Evolutionary conservation across 2,329 filamentous ascomycete species (phyloP), one percentile per base, ranked within the genome.

Genomic region (Rhinocladiella mackenziei): DNA sequence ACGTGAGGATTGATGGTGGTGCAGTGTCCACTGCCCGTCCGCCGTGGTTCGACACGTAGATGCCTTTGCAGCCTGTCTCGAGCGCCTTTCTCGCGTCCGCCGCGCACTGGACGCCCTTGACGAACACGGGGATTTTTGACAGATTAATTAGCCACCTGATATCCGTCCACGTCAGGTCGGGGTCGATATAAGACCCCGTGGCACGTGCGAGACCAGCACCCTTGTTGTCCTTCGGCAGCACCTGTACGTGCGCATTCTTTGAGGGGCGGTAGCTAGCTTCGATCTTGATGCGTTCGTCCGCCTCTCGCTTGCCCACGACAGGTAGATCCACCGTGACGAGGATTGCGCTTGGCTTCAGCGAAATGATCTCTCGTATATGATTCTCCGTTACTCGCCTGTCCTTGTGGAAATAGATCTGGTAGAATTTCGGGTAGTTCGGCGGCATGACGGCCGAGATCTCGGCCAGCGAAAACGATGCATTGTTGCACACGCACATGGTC

Each of bases 341-440:
- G 7, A 58, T 19, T 7, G 55, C 55, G 26, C 49, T 51, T 45
- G 77, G 69, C 38, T 72, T 66, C 5, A 65, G 67, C 42, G 74
- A 67, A 1, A 75, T 75, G 1, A 76, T 73, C 11, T 69, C 59
- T 7, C 56, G 60, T 1, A 83, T 59, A 1, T 81, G 60, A 1
- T 63, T 62, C 49, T 73, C 72, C 9, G 75, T 76, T 46, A 77
- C 74, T 8, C 59, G 45, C 0, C 77, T 66, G 50, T 79, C 67
- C 54, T 74, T 75, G 60, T 81, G 73, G 39, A 82, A 74, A 54
- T 83, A 83, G 2, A 83, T 66, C 58, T 82, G 78, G 56, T 80
- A 80, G 38, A 56, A 51, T 34, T 51, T 50, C 2, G 53, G 53
- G 19, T 54, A 37, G 14, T 43, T 34, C 22, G 34, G 37, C n/a